phyloP scores from a whole-genome alignment of 2,329 filamentous ascomycete species.

The Talaromyces verruculosus region DNA sequence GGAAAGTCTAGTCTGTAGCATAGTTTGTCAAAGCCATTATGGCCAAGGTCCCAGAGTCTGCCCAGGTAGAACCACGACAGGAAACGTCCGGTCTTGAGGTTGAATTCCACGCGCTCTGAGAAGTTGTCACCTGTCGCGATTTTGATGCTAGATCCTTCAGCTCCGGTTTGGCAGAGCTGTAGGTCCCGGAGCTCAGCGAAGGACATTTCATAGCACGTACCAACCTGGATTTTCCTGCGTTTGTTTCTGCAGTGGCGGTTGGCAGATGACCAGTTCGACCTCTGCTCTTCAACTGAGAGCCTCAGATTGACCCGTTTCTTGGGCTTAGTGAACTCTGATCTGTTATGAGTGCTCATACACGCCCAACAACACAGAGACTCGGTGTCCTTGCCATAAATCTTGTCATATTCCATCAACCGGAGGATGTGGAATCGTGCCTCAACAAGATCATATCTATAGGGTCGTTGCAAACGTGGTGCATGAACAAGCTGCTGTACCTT shows the following conservation, averaged over 20 bases:
- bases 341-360: slow-evolving; percentile 11
- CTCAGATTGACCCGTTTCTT: slow-evolving; percentile 12
- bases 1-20: slow-evolving; percentile 1
- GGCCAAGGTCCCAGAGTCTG: slow-evolving; percentile 4
- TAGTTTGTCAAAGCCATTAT: not conserved
- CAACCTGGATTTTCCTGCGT: slow-evolving; percentile 7
- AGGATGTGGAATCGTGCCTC: slow-evolving; percentile 12
- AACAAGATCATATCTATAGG: slow-evolving; percentile 13
- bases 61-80: slow-evolving; percentile 16
- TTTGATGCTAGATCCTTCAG: not conserved
- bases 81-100: slow-evolving; percentile 5
- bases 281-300: slow-evolving; percentile 17
- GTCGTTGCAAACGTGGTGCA: slow-evolving; percentile 4
- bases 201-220: slow-evolving; percentile 10
- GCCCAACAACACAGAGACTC: slow-evolving; percentile 8
- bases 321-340: not conserved
- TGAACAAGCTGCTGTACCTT: slow-evolving; percentile 5
- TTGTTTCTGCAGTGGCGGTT: not conserved
- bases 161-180: not conserved
- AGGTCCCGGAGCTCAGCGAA: slow-evolving; percentile 12
- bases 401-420: slow-evolving; percentile 15
- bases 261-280: not conserved
- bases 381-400: not conserved
- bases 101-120: slow-evolving; percentile 20
- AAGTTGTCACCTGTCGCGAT: slow-evolving; percentile 21